phyloP scores from a whole-genome alignment of 1,284 basidiomycete genomes.

The Coniophora puteana region DNA sequence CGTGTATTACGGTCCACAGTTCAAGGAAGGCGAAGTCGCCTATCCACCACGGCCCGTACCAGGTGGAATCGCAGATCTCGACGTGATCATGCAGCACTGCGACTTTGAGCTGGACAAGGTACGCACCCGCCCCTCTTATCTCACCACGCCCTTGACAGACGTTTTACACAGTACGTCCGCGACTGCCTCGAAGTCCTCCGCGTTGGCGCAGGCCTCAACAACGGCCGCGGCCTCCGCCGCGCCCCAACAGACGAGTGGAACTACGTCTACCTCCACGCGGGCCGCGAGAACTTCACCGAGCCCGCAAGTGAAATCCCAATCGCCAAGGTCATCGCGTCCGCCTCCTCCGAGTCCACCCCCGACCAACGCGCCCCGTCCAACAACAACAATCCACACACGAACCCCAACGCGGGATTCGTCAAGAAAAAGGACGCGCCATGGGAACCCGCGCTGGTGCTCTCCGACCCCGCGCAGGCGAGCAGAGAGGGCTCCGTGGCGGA shows the following conservation, averaged over 20 bases:
- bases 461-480: constrained; percentile 48
- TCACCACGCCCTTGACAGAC: constrained; percentile 5
- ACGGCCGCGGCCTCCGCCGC: constrained; percentile 57
- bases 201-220: constrained; percentile 67
- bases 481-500: too few species aligned
- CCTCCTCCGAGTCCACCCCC: constrained; percentile 8
- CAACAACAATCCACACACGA: constrained; percentile 14
- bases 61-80: constrained; percentile 48
- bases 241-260: constrained; percentile 62
- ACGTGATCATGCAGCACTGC: constrained; percentile 50
- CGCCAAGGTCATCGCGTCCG: constrained; percentile 30
- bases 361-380: constrained; percentile 8
- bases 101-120: constrained; percentile 47
- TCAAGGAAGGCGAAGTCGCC: constrained; percentile 26
- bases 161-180: constrained; percentile 57
- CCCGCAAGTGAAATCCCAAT: constrained; percentile 23
- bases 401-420: constrained; percentile 33
- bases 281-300: constrained; percentile 30
- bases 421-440: constrained; percentile 39
- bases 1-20: constrained; percentile 52
- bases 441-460: constrained; percentile 42
- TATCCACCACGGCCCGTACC: constrained; percentile 48
- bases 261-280: constrained; percentile 65
- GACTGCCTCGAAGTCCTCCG: constrained; percentile 78
- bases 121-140: constrained; percentile 9